Base-by-base conservation (phyloP, 2,329 filamentous ascomycete genomes). In the Exophiala sp. region DNA sequence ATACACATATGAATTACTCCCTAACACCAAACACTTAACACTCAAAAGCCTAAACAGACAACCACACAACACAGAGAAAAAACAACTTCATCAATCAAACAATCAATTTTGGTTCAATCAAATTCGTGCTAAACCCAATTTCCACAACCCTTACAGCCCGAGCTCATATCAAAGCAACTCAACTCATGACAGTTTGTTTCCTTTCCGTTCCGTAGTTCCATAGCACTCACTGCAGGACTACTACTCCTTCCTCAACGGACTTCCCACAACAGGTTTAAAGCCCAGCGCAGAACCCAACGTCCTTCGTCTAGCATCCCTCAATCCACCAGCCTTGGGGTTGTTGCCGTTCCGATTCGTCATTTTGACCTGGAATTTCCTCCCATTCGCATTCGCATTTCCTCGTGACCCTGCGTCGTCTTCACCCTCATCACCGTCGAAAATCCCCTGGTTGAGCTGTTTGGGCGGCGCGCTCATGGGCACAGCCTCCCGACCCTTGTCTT, bases 181-280 rank as follows among this genome's bases (percentile, higher is more conserved):
- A n/a, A n/a, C n/a, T n/a, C n/a, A n/a, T n/a, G n/a, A n/a, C n/a
- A n/a, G n/a, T n/a, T n/a, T n/a, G n/a, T n/a, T n/a, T n/a, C n/a
- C n/a, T n/a, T n/a, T n/a, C 24, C 24, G 24, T 27, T 5, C 24
- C 24, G 5, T 10, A 6, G 6, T 27, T 27, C 24, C 24, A 27
- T 10, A 10, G 24, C 24, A 27, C 5, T 10, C 5, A n/a, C n/a
- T n/a, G n/a, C n/a, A 27, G 24, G 24, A 10, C 24, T 27, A 27
- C 24, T 27, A 32, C 29, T 50, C 53, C 34, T 46, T 56, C 46
- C 53, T 76, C 59, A 90, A 69, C 1, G 86, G 86, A 65, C 86
- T 90, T 14, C 78, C 82, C 50, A 88, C 71, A 68, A 85, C 85
- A 23, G 86, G 86, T 24, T 84, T 84, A 70, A 83, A 88, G 63